Percentiles rank a stretch among this genome's conserved stretches.
phyloP scores from a whole-genome alignment of 2,329 filamentous ascomycete species.

The Capronia coronata region DNA sequence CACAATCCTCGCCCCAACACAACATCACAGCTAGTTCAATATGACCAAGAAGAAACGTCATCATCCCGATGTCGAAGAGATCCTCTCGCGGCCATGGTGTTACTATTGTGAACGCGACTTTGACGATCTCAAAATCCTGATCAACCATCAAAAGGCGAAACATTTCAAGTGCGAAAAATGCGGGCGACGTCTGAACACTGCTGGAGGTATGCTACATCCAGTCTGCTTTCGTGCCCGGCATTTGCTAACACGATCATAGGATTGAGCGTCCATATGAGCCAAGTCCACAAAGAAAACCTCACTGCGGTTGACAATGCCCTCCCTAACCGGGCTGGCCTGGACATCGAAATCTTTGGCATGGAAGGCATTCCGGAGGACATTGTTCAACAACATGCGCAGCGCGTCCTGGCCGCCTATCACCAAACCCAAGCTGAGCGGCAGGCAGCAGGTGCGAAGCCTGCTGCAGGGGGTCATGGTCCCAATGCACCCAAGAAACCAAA shows the following conservation, averaged over 20 bases:
- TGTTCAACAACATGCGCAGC: constrained; percentile 73
- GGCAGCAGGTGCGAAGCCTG: constrained; percentile 74
- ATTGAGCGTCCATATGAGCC: constrained; percentile 93
- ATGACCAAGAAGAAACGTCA: constrained; percentile 91
- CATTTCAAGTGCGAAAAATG: constrained; percentile 97
- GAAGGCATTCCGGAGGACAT: constrained; percentile 89
- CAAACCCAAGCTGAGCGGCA: constrained; percentile 76
- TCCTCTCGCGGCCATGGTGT: constrained; percentile 85
- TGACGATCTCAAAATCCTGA: constrained; percentile 92
- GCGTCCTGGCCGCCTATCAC: constrained; percentile 79
- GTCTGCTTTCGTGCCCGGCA: background rate
- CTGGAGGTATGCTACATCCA: constrained; percentile 63
- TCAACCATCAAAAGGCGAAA: constrained; percentile 97
- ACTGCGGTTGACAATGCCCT: constrained; percentile 86
- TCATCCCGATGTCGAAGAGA: constrained; percentile 79
- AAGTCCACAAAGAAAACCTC: constrained; percentile 93
- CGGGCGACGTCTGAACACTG: constrained; percentile 80
- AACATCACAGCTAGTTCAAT: no score
- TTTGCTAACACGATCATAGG: constrained; percentile 47
- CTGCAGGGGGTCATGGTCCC: constrained; percentile 52
- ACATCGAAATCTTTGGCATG: constrained; percentile 97
- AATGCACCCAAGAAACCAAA: constrained; percentile 56
- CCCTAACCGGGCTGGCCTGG: constrained; percentile 73
- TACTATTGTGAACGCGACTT: constrained; percentile 99
- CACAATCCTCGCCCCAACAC: constrained; percentile 9